Conservation (phyloP, 192 early-diverging fungal species). For the Umbelopsis sp. region DNA sequence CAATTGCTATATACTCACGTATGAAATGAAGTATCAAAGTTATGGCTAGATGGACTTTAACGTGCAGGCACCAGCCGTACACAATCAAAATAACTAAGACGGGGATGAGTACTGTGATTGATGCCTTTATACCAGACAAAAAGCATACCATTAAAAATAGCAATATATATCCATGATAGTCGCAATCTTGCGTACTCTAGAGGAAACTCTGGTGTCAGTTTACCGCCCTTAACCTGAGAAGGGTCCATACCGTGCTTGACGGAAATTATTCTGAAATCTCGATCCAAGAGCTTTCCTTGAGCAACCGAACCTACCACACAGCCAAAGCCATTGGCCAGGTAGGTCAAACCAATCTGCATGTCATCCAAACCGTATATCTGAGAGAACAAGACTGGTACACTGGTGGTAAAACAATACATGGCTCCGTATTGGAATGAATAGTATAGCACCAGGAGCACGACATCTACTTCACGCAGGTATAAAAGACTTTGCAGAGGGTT, state of each 20-base stretch:
- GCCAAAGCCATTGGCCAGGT: conserved; percentile 26
- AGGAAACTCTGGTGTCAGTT: conserved; percentile 3
- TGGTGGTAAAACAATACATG: conserved; percentile 15
- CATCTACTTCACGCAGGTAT: conserved; percentile 13
- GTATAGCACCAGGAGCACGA: conserved; percentile 4
- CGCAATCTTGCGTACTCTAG: conserved; percentile 30
- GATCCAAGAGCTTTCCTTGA: conserved; percentile 23
- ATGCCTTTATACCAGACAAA: neutral
- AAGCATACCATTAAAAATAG: conserved; percentile 14
- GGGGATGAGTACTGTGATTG: neutral
- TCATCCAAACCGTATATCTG: conserved; percentile 21
- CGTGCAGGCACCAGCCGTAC: conserved; percentile 33
- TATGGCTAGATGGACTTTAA: conserved; percentile 23
- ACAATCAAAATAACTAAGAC: neutral
- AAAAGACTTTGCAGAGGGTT: neutral
- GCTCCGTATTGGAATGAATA: conserved; percentile 24
- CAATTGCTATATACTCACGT: conserved; percentile 3
- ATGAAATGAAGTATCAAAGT: conserved; percentile 26
- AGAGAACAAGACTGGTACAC: neutral
- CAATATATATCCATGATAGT: conserved; percentile 20
- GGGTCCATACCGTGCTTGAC: neutral
- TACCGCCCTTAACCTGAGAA: neutral
- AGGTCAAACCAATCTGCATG: conserved; percentile 25
- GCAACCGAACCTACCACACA: conserved; percentile 22
- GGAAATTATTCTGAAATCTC: conserved; percentile 7